Conservation (phyloP, 345 rosid genomes). For the Citrus glauca region DNA sequence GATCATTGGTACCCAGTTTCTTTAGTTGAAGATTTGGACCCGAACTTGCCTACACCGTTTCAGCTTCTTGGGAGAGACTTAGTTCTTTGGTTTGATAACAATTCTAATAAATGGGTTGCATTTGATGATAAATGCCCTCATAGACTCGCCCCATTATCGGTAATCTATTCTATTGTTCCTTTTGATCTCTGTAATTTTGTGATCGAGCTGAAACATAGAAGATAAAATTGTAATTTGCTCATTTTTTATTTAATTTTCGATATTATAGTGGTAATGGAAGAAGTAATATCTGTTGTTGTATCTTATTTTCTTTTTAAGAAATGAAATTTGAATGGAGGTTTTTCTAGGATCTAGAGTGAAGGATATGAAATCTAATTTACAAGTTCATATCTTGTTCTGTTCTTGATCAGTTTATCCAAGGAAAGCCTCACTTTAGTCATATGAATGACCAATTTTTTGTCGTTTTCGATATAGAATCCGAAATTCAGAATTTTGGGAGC, state of each 20-base stretch:
- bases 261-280: neutral
- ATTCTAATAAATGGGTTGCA: constrained; percentile 69
- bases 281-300: neutral
- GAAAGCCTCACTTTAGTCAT: neutral
- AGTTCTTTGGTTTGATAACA: constrained; percentile 85
- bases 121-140: constrained; percentile 95
- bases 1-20: constrained; percentile 99
- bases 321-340: neutral
- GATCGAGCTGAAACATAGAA: neutral
- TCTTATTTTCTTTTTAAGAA: neutral
- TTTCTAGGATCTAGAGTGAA: neutral
- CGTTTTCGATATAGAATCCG: neutral
- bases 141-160: constrained; percentile 93
- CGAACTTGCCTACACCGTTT: constrained; percentile 64
- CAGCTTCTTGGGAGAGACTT: constrained; percentile 93
- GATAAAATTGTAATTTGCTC: neutral
- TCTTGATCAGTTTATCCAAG: neutral
- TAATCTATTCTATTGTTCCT: constrained; percentile 23
- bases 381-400: neutral
- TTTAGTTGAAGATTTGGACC: constrained; percentile 82
- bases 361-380: neutral
- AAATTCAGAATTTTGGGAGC: neutral
- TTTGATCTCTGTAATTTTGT: neutral
- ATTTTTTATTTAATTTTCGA: neutral
- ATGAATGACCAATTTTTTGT: neutral